phyloP scores from a whole-genome alignment of 371 early-diverging fungal genomes.

The Rhizopus microsporus region DNA sequence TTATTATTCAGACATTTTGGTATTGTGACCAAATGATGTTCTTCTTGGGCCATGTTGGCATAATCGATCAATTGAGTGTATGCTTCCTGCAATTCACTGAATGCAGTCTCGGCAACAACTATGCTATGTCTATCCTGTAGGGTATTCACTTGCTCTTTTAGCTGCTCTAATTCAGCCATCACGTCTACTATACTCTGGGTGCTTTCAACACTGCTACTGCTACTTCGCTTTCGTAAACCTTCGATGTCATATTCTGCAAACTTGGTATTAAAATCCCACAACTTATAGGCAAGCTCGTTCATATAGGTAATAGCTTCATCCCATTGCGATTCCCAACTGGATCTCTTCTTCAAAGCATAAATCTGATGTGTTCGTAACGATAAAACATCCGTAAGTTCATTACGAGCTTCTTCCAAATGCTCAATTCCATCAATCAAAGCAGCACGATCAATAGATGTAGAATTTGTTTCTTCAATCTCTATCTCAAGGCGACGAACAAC shows the following conservation, averaged over 20 bases:
- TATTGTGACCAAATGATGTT: not conserved
- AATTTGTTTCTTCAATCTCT: constrained; percentile 42
- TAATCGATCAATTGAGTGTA: constrained; percentile 9
- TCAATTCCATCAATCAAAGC: constrained; percentile 37
- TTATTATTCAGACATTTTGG: constrained; percentile 13
- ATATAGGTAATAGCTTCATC: constrained; percentile 19
- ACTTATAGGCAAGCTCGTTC: constrained; percentile 20
- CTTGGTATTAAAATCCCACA: constrained; percentile 39
- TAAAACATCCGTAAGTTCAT: constrained; percentile 21
- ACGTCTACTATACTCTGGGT: constrained; percentile 1
- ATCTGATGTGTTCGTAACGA: constrained; percentile 24
- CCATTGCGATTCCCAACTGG: constrained; percentile 25
- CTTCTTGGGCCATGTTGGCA: constrained; percentile 3
- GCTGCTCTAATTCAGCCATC: constrained; percentile 2
- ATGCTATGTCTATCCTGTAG: constrained; percentile 4
- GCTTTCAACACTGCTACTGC: constrained; percentile 4
- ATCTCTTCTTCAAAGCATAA: constrained; percentile 16
- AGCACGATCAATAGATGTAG: constrained; percentile 38
- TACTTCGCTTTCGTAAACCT: constrained; percentile 15
- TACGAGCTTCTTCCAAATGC: constrained; percentile 25
- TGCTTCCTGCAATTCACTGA: constrained; percentile 12
- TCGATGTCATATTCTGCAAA: constrained; percentile 38
- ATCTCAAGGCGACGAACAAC: constrained; percentile 31
- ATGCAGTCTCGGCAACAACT: constrained; percentile 15
- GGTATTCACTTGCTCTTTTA: not conserved